phyloP scores from a whole-genome alignment of 257 asterid species.

The Cordia subcordata region DNA sequence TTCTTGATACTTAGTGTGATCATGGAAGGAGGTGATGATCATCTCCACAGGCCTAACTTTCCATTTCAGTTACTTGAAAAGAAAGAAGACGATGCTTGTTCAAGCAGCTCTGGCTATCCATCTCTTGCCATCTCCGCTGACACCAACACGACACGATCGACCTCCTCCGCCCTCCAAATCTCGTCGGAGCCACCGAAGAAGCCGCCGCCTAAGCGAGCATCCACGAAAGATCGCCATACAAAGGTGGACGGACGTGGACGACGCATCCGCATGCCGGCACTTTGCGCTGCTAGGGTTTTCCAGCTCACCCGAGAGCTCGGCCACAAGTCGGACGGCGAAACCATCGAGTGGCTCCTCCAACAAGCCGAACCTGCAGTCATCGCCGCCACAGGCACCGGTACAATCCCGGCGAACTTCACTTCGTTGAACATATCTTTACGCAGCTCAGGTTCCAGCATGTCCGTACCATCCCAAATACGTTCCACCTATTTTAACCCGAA shows the following conservation, averaged over 20 bases:
- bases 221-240: slow-evolving; percentile 90
- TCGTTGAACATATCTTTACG: slow-evolving; percentile 83
- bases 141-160: slow-evolving; percentile 23
- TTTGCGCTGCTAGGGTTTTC: slow-evolving; percentile 96
- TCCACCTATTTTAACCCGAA: slow-evolving; percentile 64
- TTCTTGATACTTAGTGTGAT: slow-evolving; percentile 45
- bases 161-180: slow-evolving; percentile 34
- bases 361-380: slow-evolving; percentile 96
- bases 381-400: slow-evolving; percentile 97
- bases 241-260: slow-evolving; percentile 93
- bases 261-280: slow-evolving; percentile 94
- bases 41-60: slow-evolving; percentile 62
- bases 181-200: slow-evolving; percentile 54
- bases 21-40: slow-evolving; percentile 89
- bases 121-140: slow-evolving; percentile 31
- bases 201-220: slow-evolving; percentile 64
- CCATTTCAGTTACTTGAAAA: slow-evolving; percentile 88
- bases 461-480: slow-evolving; percentile 83
- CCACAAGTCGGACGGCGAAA: slow-evolving; percentile 91
- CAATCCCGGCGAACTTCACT: slow-evolving; percentile 91
- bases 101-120: slow-evolving; percentile 27
- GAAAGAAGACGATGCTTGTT: slow-evolving; percentile 47
- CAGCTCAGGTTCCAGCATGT: slow-evolving; percentile 88
- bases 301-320: slow-evolving; percentile 93
- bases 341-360: slow-evolving; percentile 86